These are phyloP conservation scores for Pholiota conissans DNA, from an alignment of 768 basidiomycete genomes.

Conservation along the genomic window DNA sequence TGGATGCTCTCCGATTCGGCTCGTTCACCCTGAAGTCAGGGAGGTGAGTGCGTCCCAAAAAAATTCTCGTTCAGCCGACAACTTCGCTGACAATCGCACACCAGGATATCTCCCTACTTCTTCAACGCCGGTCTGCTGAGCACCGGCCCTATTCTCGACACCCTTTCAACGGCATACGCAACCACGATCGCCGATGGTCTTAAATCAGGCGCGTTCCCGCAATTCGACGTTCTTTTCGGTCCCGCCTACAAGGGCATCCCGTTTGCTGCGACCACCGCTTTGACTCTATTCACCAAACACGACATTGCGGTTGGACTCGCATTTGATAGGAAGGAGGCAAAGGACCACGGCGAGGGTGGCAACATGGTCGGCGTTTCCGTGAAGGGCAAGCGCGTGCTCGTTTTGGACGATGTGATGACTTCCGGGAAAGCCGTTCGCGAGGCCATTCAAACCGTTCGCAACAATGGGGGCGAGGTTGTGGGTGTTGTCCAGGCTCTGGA, in stretches of 20 bases:
- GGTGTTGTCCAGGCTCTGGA: constrained; percentile 89
- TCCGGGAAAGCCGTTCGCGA: constrained; percentile 85
- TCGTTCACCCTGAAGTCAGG: constrained; percentile 94
- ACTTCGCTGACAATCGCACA: constrained; percentile 3
- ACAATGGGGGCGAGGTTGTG: constrained; percentile 76
- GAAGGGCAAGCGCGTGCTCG: constrained; percentile 78
- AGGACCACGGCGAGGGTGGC: constrained; percentile 96
- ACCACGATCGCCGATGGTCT: constrained; percentile 66
- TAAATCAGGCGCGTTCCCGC: constrained; percentile 30
- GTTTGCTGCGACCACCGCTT: constrained; percentile 81
- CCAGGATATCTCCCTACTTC: constrained; percentile 90
- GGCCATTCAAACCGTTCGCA: constrained; percentile 72
- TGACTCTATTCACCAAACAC: constrained; percentile 70
- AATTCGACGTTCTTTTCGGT: constrained; percentile 87
- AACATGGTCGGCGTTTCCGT: constrained; percentile 84
- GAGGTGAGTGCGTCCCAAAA: constrained; percentile 52
- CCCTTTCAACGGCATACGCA: constrained; percentile 82
- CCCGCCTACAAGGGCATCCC: constrained; percentile 98
- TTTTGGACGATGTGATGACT: constrained; percentile 97
- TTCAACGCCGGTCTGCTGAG: constrained; percentile 93
- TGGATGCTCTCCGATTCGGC: constrained; percentile 85
- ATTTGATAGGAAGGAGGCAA: constrained; percentile 94
- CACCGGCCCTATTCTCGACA: constrained; percentile 76
- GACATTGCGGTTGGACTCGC: constrained; percentile 71
- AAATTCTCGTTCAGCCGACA: neutral